Evolutionary conservation across 768 basidiomycete species (phyloP), one percentile per base, ranked within the genome.

Genomic region (Multifurca ochricompacta): DNA sequence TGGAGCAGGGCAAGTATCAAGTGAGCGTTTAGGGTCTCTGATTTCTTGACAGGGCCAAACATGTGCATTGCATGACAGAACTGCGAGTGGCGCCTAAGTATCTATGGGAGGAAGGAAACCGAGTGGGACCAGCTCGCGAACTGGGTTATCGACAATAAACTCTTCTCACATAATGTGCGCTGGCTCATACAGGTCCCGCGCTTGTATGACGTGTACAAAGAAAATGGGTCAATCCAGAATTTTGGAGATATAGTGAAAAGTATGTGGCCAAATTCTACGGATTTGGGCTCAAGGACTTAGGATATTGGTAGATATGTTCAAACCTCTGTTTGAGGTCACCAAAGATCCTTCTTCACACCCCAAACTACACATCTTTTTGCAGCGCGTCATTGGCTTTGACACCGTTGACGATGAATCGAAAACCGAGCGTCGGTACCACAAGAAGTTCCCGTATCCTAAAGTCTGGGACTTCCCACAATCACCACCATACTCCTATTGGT

Each of bases 391-490:
- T 48, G 96, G 96, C 5, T 96, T 99, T 65, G 96, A 98, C 64
- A 93, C 87, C n/a, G 96, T 99, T 19, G 96, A 99, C 62, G 96
- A 99, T 63, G 96, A 99, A 70, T 93, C 90, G 2, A 98, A 97
- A 71, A 74, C 82, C 0, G 96, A 99, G 69, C 74, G 92, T 51
- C 75, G 96, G 25, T 83, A 96, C 41, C 87, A 96, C 66, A 87
- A 85, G 64, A 98, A 96, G 67, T 96, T 89, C 73, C 94, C 94
- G 0, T 91, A 87, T 59, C 94, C 96, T 2, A 77, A 80, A 36
- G 72, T 91, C 36, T 99, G 96, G 96, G 79, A 93, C 67, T 83
- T 87, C 0, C 74, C 75, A 30, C 89, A 94, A 62, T 91, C 91
- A 39, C 96, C 96, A 1, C 92, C 93, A 0, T 97, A 91, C 69